These are phyloP conservation scores for Friedmanniomyces simplex DNA, from an alignment of 495 filamentous ascomycete species.

Conservation along the genomic window DNA sequence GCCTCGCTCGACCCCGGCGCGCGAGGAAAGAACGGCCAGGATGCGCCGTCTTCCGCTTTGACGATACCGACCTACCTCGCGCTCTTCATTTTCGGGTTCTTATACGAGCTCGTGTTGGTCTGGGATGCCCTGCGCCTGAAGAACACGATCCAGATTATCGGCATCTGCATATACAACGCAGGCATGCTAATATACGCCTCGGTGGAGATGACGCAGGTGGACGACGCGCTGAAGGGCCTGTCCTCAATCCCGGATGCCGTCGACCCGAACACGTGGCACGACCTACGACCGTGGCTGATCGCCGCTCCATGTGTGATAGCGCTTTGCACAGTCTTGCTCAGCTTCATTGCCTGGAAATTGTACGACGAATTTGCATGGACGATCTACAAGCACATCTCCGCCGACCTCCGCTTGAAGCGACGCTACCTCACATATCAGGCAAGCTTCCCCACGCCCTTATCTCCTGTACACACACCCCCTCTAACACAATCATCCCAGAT, in stretches of 20 bases:
- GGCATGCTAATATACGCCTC: slow-evolving; percentile 85
- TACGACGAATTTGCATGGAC: slow-evolving; percentile 99
- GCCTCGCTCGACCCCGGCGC: slow-evolving; percentile 35
- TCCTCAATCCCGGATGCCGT: slow-evolving; percentile 26
- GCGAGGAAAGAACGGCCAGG: background rate
- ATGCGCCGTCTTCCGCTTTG: slow-evolving; percentile 38
- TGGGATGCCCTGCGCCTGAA: slow-evolving; percentile 90
- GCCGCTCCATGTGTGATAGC: slow-evolving; percentile 78
- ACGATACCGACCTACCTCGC: slow-evolving; percentile 84
- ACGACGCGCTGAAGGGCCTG: slow-evolving; percentile 52
- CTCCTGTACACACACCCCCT: background rate
- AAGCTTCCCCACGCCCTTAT: slow-evolving; percentile 20
- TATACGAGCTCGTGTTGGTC: slow-evolving; percentile 80
- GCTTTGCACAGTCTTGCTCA: slow-evolving; percentile 59
- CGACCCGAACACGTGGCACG: slow-evolving; percentile 41
- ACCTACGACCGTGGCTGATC: slow-evolving; percentile 65
- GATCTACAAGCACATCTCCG: slow-evolving; percentile 98
- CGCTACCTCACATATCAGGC: slow-evolving; percentile 95
- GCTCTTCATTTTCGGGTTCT: slow-evolving; percentile 92
- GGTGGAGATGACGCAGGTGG: slow-evolving; percentile 82
- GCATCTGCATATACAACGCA: slow-evolving; percentile 81
- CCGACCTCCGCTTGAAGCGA: slow-evolving; percentile 92
- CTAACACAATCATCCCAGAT: slow-evolving; percentile 52
- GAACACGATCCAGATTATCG: slow-evolving; percentile 98
- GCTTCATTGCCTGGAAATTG: slow-evolving; percentile 77